Evolutionary conservation across 768 basidiomycete species (phyloP).

Genomic region (Lentinus tigrinus): DNA sequence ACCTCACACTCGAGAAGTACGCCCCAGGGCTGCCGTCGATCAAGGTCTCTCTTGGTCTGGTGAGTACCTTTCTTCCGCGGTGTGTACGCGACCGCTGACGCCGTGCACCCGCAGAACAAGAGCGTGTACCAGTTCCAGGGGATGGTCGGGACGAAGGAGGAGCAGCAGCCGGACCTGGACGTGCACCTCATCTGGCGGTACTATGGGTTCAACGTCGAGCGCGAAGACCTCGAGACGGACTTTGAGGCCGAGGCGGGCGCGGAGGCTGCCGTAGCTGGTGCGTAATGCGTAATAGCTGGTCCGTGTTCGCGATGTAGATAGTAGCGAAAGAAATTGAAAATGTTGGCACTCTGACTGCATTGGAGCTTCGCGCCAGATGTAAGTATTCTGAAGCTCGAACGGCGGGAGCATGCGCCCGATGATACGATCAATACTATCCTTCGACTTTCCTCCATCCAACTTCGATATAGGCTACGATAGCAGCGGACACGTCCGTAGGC

Average conservation of each 20-base stretch:
- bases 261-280: not conserved
- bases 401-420: too few relatives aligned
- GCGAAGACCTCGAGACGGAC: not conserved
- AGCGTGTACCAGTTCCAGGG: conserved; percentile 47
- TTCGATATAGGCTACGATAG: too few relatives aligned
- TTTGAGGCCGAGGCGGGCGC: not conserved
- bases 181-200: conserved; percentile 43
- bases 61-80: conserved; percentile 28
- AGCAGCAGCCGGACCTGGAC: conserved; percentile 35
- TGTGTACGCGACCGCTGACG: not conserved
- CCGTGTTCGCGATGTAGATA: too few relatives aligned
- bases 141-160: conserved; percentile 41
- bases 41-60: conserved; percentile 62
- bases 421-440: too few relatives aligned
- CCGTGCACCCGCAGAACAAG: conserved; percentile 33
- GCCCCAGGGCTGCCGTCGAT: conserved; percentile 49
- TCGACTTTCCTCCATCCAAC: too few relatives aligned
- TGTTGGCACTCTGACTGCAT: too few relatives aligned
- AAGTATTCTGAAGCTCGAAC: too few relatives aligned
- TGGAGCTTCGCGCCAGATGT: too few relatives aligned
- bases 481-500: too few relatives aligned
- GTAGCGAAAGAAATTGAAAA: too few relatives aligned
- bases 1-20: conserved; percentile 40
- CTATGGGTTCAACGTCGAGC: not conserved
- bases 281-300: too few relatives aligned